Conservation (phyloP, 208 protist species). For the Trichomonas gallinae region DNA sequence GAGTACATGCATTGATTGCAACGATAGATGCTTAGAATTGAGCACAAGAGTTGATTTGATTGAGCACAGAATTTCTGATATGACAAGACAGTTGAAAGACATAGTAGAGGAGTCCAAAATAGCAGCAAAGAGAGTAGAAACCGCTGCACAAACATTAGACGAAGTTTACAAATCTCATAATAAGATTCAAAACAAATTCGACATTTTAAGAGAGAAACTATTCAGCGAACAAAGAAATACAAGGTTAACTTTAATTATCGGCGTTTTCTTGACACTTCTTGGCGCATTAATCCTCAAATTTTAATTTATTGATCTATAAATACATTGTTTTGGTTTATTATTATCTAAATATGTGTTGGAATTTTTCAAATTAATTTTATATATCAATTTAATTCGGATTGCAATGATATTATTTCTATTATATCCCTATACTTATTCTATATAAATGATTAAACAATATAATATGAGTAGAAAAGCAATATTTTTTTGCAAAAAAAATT, state of each 20-base stretch:
- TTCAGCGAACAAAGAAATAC: not conserved
- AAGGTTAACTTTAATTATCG: not conserved
- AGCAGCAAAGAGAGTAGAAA: not conserved
- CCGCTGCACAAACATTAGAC: not conserved
- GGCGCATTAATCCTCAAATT: not conserved
- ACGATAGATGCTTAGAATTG: not conserved
- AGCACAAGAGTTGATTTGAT: not conserved
- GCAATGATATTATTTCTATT: too few species aligned
- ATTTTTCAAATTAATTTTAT: too few species aligned
- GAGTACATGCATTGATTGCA: not conserved
- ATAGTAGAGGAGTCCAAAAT: not conserved
- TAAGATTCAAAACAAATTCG: not conserved
- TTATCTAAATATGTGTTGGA: too few species aligned
- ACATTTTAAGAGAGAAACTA: not conserved
- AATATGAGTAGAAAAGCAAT: too few species aligned
- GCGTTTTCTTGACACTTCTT: not conserved
- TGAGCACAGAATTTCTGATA: not conserved
- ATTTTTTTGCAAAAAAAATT: too few species aligned
- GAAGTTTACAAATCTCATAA: not conserved
- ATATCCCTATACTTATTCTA: too few species aligned
- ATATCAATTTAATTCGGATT: too few species aligned
- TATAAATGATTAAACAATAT: too few species aligned
- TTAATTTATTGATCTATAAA: not conserved
- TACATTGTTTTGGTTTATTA: too few species aligned
- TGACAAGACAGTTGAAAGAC: not conserved